phyloP scores from a whole-genome alignment of 331 rosid genomes.

The Telfairia occidentalis region DNA sequence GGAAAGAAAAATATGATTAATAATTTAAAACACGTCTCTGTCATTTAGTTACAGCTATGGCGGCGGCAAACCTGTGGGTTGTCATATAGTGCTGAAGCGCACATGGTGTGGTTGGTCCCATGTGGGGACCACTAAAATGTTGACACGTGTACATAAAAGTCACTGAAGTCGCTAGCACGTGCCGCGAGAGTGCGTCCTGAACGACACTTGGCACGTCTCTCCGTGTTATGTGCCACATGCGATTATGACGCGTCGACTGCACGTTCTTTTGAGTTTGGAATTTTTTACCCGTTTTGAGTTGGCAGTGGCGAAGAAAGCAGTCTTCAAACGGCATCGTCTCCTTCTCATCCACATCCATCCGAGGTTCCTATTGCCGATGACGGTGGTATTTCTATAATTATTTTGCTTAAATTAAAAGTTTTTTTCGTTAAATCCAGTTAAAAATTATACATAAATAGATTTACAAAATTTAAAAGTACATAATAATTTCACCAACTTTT shows the following conservation, averaged over 20 bases:
- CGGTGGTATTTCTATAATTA: neutral
- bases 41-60: conserved; percentile 9
- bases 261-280: conserved; percentile 8
- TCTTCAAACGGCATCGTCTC: neutral
- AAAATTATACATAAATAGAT: too few relatives aligned
- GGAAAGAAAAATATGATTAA: neutral
- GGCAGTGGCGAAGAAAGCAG: neutral
- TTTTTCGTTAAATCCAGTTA: too few relatives aligned
- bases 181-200: conserved; percentile 6
- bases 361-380: neutral
- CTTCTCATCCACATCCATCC: neutral
- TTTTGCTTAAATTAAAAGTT: too few relatives aligned
- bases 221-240: conserved; percentile 31
- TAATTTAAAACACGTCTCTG: neutral
- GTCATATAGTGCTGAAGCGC: conserved; percentile 29
- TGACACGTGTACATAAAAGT: conserved; percentile 25
- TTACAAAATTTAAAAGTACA: too few relatives aligned
- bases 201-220: conserved; percentile 20
- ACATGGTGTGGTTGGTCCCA: conserved; percentile 38
- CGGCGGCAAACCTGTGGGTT: conserved; percentile 13
- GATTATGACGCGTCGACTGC: conserved; percentile 6
- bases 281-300: neutral
- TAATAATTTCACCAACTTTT: too few relatives aligned
- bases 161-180: conserved; percentile 11
- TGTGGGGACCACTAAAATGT: conserved; percentile 7